Evolutionary conservation across 768 basidiomycete genomes (phyloP), one percentile per base, ranked within the genome.

Genomic region (Mycena olivaceomarginata): DNA sequence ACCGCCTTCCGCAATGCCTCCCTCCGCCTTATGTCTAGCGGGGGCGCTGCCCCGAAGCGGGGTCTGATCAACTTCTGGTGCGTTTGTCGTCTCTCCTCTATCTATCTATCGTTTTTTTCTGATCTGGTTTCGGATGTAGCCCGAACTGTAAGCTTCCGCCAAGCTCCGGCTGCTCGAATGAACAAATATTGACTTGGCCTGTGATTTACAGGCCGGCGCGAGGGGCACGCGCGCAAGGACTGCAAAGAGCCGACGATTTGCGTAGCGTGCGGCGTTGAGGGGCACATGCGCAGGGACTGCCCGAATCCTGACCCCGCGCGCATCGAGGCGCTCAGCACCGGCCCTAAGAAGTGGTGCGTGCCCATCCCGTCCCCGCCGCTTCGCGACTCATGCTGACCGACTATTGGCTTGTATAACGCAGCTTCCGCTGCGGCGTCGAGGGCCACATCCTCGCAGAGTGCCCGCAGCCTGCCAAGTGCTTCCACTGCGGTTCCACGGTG

Each of bases 391-490:
- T 20, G 6, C 20, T 56, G 5, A 22, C 53, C 20, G 53, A n/a
- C 12, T 9, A 11, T 56, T 22, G 20, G 10, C 20, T 9, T n/a
- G 16, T 12, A 16, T 25, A 16, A n/a, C 20, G 22, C 22, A 56
- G 53, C 57, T 59, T 59, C 57, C 57, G 57, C 31, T 59, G 57
- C 25, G 57, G 25, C 22, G 57, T 59, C 31, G 57, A 31, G 31
- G 57, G 57, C 10, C 57, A 59, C 31, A 15, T 31, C 22, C 57
- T 59, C 25, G 31, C 31, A 13, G 57, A 59, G 12, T 59, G 57
- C 57, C 22, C 25, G 7, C 25, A 59, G 57, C 57, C 57, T 1
- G 11, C 57, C 5, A 59, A 59, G 57, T 59, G 57, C 31, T 59
- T 59, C 57, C 7, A 13, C 25, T 59, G 57, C 15, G 25, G 25